These are phyloP conservation scores for Salvia miltiorrhiza DNA, from an alignment of 257 asterid species.

Conservation along the genomic window DNA sequence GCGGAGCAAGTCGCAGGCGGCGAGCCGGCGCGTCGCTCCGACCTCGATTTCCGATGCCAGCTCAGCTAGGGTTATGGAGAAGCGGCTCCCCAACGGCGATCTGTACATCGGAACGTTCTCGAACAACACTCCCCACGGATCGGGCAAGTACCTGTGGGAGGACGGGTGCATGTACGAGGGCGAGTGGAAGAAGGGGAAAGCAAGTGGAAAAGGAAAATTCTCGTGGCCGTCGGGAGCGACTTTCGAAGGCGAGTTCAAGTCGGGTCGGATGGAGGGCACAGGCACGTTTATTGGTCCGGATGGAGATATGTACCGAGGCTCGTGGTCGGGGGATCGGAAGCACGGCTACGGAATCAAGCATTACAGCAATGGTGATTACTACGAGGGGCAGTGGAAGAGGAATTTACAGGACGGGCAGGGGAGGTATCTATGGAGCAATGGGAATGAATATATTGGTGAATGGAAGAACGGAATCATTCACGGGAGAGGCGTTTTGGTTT, in stretches of 20 bases:
- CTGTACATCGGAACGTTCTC: slow-evolving; percentile 55
- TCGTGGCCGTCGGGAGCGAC: slow-evolving; percentile 72
- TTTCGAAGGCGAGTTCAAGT: slow-evolving; percentile 60
- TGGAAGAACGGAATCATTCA: slow-evolving; percentile 54
- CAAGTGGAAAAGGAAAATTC: slow-evolving; percentile 58
- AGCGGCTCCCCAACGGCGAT: slow-evolving; percentile 58
- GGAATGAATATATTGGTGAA: slow-evolving; percentile 57
- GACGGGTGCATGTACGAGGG: slow-evolving; percentile 82
- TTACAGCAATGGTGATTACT: slow-evolving; percentile 60
- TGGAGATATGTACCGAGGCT: slow-evolving; percentile 54
- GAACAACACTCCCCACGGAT: slow-evolving; percentile 56
- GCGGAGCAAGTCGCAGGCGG: slow-evolving; percentile 47
- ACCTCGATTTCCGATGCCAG: slow-evolving; percentile 17
- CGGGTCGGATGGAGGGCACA: slow-evolving; percentile 65
- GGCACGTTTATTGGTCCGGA: slow-evolving; percentile 63
- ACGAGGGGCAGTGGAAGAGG: slow-evolving; percentile 60
- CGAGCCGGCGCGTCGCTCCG: slow-evolving; percentile 49
- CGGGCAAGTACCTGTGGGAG: slow-evolving; percentile 62
- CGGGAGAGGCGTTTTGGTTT: slow-evolving; percentile 50
- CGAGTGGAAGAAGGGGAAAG: slow-evolving; percentile 66
- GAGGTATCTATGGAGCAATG: slow-evolving; percentile 58
- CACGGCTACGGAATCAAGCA: slow-evolving; percentile 57
- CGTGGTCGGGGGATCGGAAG: slow-evolving; percentile 54
- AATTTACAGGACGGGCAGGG: slow-evolving; percentile 70
- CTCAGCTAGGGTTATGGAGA: slow-evolving; percentile 27